phyloP scores from a whole-genome alignment of 1,139 yeast species.

The Candida smagusa region DNA sequence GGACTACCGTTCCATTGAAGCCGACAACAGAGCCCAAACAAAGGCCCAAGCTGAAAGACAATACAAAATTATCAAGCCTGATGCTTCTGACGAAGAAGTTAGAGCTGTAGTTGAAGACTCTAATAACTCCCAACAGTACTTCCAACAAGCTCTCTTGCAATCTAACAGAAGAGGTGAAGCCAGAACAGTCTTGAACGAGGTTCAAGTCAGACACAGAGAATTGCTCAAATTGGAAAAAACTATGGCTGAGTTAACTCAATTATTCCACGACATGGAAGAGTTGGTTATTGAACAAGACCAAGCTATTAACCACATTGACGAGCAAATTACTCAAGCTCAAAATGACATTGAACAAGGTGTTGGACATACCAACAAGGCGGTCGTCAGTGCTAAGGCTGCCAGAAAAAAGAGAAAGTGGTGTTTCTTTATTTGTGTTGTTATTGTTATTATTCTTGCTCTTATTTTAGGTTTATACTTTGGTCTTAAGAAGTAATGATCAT shows the following conservation, averaged over 20 bases:
- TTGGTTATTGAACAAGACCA: constrained; percentile 95
- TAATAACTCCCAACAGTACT: constrained; percentile 77
- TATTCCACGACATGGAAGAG: constrained; percentile 95
- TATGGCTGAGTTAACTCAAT: constrained; percentile 91
- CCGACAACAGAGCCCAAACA: constrained; percentile 80
- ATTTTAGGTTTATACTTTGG: constrained; percentile 54
- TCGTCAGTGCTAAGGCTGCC: constrained; percentile 81
- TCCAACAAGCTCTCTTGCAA: constrained; percentile 89
- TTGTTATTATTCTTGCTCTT: constrained; percentile 64
- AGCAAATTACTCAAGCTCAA: constrained; percentile 80
- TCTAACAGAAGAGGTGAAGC: constrained; percentile 97
- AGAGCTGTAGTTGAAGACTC: constrained; percentile 76
- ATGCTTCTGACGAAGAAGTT: constrained; percentile 83
- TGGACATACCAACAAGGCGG: constrained; percentile 91
- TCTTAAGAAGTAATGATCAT: constrained; percentile 14
- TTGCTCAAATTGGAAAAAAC: constrained; percentile 92
- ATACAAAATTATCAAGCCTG: constrained; percentile 88
- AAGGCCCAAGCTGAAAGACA: constrained; percentile 90
- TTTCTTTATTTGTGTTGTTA: constrained; percentile 58
- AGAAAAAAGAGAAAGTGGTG: constrained; percentile 93
- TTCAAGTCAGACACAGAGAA: constrained; percentile 94
- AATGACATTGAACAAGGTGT: constrained; percentile 91
- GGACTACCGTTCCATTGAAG: constrained; percentile 83
- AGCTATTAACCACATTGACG: constrained; percentile 77
- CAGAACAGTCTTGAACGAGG: constrained; percentile 90